Evolutionary conservation across 2,329 filamentous ascomycete species (phyloP), one percentile per base, ranked within the genome.

Genomic region (Raffaelea ambrosiae): DNA sequence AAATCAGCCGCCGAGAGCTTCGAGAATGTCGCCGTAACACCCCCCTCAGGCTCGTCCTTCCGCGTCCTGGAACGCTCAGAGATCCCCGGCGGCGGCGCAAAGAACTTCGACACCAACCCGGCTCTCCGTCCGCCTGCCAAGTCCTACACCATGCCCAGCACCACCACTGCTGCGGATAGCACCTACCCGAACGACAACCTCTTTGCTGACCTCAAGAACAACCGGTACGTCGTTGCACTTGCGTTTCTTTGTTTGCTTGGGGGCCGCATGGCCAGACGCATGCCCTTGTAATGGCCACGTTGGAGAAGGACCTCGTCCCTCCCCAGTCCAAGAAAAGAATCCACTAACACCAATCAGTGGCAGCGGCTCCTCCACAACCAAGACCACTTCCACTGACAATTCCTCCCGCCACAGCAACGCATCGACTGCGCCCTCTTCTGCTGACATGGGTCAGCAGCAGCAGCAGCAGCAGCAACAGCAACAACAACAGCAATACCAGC

Each of bases 381-480:
- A 80, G 62, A 74, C 74, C 51, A 71, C 70, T 44, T 79, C 75
- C 46, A 75, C 72, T 54, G 77, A 81, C 61, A 76, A 74, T 56
- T 81, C 77, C 31, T 81, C 77, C 44, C 73, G 77, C 58, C 74
- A 81, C 59, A 81, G 77, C 61, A 78, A 78, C 62, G 73, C 70
- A 46, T 81, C 77, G n/a, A 81, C 77, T 35, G 69, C 77, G 33
- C 76, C 77, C 13, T 81, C 77, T 3, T 80, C 77, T 3, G 71
- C 76, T 45, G 76, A 72, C 46, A 57, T 65, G 31, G 61, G 58
- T 39, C 55, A 54, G 10, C 64, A 67, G 35, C 46, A 52, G 22
- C 46, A 48, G 39, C 46, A 50, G 13, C 43, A 45, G 19, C 41
- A 46, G 21, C 48, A 48, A 8, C 43, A 44, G 11, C 23, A 48